Evolutionary conservation across 108 stramenopile species (phyloP).

Genomic region (Cyclotella cryptica): DNA sequence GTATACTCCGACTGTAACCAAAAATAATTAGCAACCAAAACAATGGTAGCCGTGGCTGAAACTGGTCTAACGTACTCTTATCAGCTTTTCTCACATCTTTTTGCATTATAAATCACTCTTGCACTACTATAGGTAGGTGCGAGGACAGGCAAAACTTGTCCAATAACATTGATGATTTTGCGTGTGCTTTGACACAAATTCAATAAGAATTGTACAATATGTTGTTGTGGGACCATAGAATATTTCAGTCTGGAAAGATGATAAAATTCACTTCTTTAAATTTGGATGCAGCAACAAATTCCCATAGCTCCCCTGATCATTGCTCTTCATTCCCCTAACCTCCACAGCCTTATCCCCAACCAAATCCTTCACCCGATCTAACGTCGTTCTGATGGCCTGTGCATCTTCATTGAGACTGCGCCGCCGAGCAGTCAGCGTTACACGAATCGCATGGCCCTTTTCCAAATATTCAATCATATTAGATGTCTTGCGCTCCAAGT

Average conservation of each 20-base stretch:
- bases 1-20: no score
- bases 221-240: no score
- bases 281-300: constrained; percentile 47
- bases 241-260: background rate
- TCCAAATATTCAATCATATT: constrained; percentile 58
- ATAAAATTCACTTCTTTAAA: constrained; percentile 15
- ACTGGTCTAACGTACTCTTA: no score
- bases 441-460: constrained; percentile 69
- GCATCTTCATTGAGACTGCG: constrained; percentile 51
- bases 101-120: no score
- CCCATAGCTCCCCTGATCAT: constrained; percentile 37
- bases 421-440: constrained; percentile 61
- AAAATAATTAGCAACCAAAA: no score
- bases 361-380: constrained; percentile 57
- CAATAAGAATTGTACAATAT: no score
- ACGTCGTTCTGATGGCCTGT: constrained; percentile 54
- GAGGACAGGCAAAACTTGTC: no score
- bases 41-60: no score
- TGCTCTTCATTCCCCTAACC: constrained; percentile 47
- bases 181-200: no score
- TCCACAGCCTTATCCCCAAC: constrained; percentile 57
- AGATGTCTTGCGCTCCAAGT: constrained; percentile 63
- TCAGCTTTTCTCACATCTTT: no score
- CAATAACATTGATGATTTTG: no score
- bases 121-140: no score